Conservation (phyloP, 495 filamentous ascomycete genomes). For the Zalerion maritima region DNA sequence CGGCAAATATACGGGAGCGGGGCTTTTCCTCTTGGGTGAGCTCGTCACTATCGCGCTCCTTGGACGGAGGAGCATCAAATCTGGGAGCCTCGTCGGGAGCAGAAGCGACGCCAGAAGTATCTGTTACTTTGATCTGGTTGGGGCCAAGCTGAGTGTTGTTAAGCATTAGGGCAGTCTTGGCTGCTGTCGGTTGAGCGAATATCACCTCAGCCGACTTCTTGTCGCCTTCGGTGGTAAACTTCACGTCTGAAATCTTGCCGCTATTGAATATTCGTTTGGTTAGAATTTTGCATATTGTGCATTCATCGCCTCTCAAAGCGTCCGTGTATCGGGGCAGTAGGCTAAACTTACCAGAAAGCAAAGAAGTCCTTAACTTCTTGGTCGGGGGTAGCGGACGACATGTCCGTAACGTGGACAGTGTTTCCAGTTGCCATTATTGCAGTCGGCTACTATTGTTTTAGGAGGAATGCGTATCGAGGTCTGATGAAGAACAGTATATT, state of each 20-base stretch:
- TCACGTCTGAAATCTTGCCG: slow-evolving; percentile 77
- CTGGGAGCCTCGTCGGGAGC: too few relatives aligned
- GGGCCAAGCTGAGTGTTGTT: slow-evolving; percentile 86
- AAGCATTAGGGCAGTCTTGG: slow-evolving; percentile 89
- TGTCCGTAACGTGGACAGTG: slow-evolving; percentile 59
- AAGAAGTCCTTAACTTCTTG: slow-evolving; percentile 95
- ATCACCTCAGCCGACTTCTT: slow-evolving; percentile 75
- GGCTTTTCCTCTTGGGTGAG: slow-evolving; percentile 93
- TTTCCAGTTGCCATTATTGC: slow-evolving; percentile 25
- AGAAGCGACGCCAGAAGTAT: slow-evolving; percentile 41
- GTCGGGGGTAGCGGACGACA: slow-evolving; percentile 62
- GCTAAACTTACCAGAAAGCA: slow-evolving; percentile 72
- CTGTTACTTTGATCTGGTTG: slow-evolving; percentile 62
- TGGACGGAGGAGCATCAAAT: too few relatives aligned
- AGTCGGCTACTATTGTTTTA: too few relatives aligned
- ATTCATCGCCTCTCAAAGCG: slow-evolving; percentile 2
- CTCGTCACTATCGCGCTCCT: slow-evolving; percentile 48
- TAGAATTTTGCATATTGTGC: background rate
- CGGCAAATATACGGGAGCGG: slow-evolving; percentile 77
- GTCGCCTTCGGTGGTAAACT: slow-evolving; percentile 53
- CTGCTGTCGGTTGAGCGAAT: slow-evolving; percentile 90
- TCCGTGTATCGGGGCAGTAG: background rate
- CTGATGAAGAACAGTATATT: too few relatives aligned
- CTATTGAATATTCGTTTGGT: slow-evolving; percentile 30
- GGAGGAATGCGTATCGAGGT: too few relatives aligned